These are phyloP conservation scores for Malassezia brasiliensis DNA, from an alignment of 1,284 basidiomycete species.

Conservation along the genomic window DNA sequence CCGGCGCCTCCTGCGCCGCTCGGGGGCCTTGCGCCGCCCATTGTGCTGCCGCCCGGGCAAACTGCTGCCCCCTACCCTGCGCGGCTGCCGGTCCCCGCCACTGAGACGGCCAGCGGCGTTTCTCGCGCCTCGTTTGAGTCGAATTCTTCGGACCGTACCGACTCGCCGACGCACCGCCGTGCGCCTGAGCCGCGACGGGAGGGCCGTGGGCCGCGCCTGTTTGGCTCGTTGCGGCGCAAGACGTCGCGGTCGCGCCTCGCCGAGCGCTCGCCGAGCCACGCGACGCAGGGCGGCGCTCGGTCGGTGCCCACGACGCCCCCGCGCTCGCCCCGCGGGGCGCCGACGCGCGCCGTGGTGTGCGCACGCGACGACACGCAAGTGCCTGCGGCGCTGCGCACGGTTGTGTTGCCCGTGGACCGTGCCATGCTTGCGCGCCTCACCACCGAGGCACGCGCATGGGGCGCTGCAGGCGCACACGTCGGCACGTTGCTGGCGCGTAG, in stretches of 20 bases:
- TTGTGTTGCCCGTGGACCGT: slow-evolving; percentile 21
- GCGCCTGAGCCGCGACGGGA: neutral
- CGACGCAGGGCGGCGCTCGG: neutral
- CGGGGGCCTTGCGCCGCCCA: too few species aligned
- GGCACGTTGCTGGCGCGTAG: neutral
- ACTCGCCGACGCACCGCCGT: neutral
- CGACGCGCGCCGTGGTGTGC: neutral
- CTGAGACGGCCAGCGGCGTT: too few species aligned
- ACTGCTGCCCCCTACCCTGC: too few species aligned
- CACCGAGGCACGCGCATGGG: slow-evolving; percentile 22
- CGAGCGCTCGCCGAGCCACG: neutral
- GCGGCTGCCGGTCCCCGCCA: too few species aligned
- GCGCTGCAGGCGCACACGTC: neutral
- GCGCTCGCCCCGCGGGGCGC: neutral
- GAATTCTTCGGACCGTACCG: neutral
- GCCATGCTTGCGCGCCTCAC: slow-evolving; percentile 35
- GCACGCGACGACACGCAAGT: neutral
- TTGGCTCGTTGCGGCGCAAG: slow-evolving; percentile 20
- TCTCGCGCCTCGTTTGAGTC: too few species aligned
- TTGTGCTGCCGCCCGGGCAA: too few species aligned
- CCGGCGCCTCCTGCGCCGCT: too few species aligned
- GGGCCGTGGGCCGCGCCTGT: slow-evolving; percentile 8
- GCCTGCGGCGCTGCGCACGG: neutral
- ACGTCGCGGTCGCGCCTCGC: slow-evolving; percentile 8
- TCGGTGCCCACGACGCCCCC: too few species aligned